phyloP scores from a whole-genome alignment of 2,329 filamentous ascomycete species.

The Pseudogymnoascus sp. region DNA sequence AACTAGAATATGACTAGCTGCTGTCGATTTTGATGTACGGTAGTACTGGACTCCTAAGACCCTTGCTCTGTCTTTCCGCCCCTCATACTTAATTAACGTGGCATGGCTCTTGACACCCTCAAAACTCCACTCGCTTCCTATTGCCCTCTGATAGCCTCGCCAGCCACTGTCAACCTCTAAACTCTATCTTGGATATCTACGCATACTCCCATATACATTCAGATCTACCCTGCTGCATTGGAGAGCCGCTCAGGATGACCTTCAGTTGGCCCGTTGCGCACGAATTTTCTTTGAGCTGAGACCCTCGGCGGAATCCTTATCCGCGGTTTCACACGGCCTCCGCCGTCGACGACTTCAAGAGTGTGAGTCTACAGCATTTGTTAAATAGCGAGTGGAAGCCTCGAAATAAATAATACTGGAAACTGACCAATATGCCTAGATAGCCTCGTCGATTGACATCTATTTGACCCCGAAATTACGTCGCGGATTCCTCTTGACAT shows the following conservation, averaged over 20 bases:
- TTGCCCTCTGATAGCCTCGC: neutral
- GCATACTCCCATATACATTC: neutral
- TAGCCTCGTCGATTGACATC: neutral
- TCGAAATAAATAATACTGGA: neutral
- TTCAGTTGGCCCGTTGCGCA: neutral
- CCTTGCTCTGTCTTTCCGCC: neutral
- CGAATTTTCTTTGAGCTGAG: neutral
- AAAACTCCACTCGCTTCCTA: neutral
- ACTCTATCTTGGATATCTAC: neutral
- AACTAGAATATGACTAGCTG: neutral
- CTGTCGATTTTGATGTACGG: neutral
- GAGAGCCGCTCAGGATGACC: neutral
- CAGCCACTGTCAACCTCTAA: neutral
- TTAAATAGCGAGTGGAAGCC: neutral
- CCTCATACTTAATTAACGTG: slow-evolving; percentile 6
- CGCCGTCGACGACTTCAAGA: neutral
- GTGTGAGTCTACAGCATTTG: neutral
- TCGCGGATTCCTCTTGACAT: neutral
- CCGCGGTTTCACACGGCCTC: neutral
- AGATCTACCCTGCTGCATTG: neutral
- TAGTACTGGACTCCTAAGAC: neutral
- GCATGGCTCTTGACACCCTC: slow-evolving; percentile 1
- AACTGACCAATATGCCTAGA: neutral
- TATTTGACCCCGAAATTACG: neutral
- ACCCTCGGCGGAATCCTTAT: neutral